Percentiles rank a stretch among this genome's conserved stretches.
Conservation (phyloP, 1,284 basidiomycete species). For the Leccinum solheimii region DNA sequence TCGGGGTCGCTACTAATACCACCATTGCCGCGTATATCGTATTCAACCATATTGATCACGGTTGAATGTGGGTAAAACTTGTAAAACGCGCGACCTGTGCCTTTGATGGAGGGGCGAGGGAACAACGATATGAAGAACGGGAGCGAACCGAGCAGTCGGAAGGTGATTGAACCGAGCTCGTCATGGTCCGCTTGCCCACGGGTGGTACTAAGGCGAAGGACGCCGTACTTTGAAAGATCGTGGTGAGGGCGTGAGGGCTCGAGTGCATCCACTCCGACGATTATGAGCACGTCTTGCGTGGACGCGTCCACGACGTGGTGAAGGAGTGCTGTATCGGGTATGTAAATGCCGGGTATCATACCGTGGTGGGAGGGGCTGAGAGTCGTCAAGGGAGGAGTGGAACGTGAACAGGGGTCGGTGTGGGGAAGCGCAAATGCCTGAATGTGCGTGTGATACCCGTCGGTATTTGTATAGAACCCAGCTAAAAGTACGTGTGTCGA, state of each 20-base stretch:
- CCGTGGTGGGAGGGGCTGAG: constrained; percentile 14
- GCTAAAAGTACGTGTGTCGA: constrained; percentile 4
- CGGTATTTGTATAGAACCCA: neutral
- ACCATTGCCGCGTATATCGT: constrained; percentile 6
- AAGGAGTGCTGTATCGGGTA: constrained; percentile 5
- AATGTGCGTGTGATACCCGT: constrained; percentile 14
- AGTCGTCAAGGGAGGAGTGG: neutral
- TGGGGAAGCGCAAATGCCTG: constrained; percentile 16
- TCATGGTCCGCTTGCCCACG: neutral
- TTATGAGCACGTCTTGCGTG: constrained; percentile 15
- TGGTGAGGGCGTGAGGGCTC: constrained; percentile 8
- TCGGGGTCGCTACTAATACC: neutral
- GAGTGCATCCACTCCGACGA: constrained; percentile 8
- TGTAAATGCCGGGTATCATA: constrained; percentile 3
- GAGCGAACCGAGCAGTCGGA: constrained; percentile 11
- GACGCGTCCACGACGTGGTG: constrained; percentile 13
- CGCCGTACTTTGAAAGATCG: constrained; percentile 4
- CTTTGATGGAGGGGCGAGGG: constrained; percentile 18
- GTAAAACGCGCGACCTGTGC: constrained; percentile 14
- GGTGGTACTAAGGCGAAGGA: constrained; percentile 10
- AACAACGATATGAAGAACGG: neutral
- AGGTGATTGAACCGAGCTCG: constrained; percentile 12
- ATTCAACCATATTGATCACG: constrained; percentile 17
- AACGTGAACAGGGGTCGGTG: neutral
- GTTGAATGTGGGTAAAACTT: neutral